These are phyloP conservation scores for Vaccinium corymbosum DNA, from an alignment of 148 eudicot species.

Conservation along the genomic window DNA sequence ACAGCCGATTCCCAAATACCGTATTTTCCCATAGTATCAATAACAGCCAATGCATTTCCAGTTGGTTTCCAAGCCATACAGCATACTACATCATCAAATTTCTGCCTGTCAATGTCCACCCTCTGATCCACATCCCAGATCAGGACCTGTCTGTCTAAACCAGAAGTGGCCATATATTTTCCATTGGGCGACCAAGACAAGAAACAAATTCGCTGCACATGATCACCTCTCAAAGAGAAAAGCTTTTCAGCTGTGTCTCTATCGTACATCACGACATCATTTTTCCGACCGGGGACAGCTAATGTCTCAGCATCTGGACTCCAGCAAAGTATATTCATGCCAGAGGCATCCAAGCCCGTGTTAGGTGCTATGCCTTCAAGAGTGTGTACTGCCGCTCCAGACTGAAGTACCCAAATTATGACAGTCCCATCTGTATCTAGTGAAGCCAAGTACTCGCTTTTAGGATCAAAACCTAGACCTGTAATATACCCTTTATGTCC, in stretches of 20 bases:
- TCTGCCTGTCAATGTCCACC: constrained; percentile 85
- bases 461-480: constrained; percentile 91
- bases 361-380: constrained; percentile 76
- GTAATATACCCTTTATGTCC: constrained; percentile 83
- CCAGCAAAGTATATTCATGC: constrained; percentile 64
- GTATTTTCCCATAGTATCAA: constrained; percentile 88
- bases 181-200: constrained; percentile 97
- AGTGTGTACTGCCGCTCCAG: constrained; percentile 60
- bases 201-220: constrained; percentile 69
- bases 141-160: constrained; percentile 81
- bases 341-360: constrained; percentile 51
- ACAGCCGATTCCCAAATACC: constrained; percentile 93
- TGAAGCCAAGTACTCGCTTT: constrained; percentile 83
- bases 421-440: constrained; percentile 85
- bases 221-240: constrained; percentile 77
- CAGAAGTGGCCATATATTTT: constrained; percentile 87
- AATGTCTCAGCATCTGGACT: constrained; percentile 91
- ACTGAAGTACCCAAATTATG: constrained; percentile 76
- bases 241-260: constrained; percentile 96
- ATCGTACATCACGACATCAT: constrained; percentile 92
- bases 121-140: constrained; percentile 84
- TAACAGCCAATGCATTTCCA: constrained; percentile 88
- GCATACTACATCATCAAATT: constrained; percentile 73
- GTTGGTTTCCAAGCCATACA: constrained; percentile 92
- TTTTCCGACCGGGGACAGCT: constrained; percentile 80